These are phyloP conservation scores for Phytophthora colocasiae DNA, from an alignment of 352 stramenopile species.

Conservation along the genomic window DNA sequence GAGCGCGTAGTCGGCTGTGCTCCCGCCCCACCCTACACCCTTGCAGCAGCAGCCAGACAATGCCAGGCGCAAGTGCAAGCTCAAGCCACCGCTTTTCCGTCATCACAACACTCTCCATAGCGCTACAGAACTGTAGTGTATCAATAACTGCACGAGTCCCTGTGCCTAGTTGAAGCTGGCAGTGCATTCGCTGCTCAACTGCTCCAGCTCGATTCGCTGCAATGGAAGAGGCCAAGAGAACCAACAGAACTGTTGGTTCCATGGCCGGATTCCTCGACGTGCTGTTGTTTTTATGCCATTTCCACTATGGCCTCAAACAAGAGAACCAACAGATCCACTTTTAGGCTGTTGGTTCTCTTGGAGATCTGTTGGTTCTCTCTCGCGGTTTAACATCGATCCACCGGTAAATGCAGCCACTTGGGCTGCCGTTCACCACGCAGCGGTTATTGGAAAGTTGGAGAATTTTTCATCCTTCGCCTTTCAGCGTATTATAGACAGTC, in stretches of 20 bases:
- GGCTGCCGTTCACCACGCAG: neutral
- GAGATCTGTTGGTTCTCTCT: slow-evolving; percentile 35
- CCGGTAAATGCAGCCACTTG: slow-evolving; percentile 13
- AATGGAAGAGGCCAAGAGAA: slow-evolving; percentile 10
- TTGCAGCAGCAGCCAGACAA: slow-evolving; percentile 8
- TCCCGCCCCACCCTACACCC: neutral
- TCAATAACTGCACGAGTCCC: too few relatives aligned
- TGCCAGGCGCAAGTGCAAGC: slow-evolving; percentile 8
- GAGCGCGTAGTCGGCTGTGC: slow-evolving; percentile 1
- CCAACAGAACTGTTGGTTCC: slow-evolving; percentile 21
- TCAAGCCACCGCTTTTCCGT: slow-evolving; percentile 1
- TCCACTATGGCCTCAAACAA: slow-evolving; percentile 4
- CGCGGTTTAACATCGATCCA: slow-evolving; percentile 31
- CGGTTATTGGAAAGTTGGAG: neutral
- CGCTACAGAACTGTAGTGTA: too few relatives aligned
- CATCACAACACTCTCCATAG: too few relatives aligned
- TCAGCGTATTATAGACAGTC: neutral
- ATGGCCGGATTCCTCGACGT: neutral
- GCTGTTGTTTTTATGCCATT: slow-evolving; percentile 29
- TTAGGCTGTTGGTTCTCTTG: slow-evolving; percentile 33
- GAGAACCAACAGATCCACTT: slow-evolving; percentile 33
- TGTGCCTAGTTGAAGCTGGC: neutral
- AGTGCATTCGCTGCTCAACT: neutral
- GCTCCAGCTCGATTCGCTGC: too few relatives aligned
- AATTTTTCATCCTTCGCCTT: neutral